Base-by-base conservation (phyloP, 2,329 filamentous ascomycete species). In the Botryosphaeria dothidea region DNA sequence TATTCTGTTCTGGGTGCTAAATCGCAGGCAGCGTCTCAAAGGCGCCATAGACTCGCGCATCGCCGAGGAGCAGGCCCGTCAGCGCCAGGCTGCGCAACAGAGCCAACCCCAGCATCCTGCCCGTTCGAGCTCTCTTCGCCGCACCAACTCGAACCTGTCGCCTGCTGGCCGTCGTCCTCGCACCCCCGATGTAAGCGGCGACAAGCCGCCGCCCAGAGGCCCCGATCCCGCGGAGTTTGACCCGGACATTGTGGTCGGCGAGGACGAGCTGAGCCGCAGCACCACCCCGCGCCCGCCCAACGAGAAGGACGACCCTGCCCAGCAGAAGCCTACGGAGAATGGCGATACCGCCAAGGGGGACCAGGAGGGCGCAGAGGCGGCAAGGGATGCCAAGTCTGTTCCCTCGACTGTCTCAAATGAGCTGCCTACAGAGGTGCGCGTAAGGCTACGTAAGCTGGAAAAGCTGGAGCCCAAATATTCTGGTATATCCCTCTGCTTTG, bases 181-280 rank as follows among this genome's bases (percentile, higher is more conserved):
- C 56, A 73, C 78, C 69, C 73, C 65, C 43, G 74, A 77, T 66
- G 13, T 60, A 13, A 67, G 65, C 63, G 71, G 68, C 61, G 70
- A 69, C 66, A 75, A 77, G 67, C 69, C 73, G 52, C 77, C 80
- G 3, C 87, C 89, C 34, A 84, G 83, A 71, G 83, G 83, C 45
- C 90, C 92, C 1, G 93, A 97, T 77, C 93, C 94, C 29, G 88
- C 91, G 38, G 91, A 97, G 66, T 96, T 96, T 71, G 92, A 96
- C 74, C 87, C 88, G 0, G 91, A 92, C 46, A 96, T 97, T 76
- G 88, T 92, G 15, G 89, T 97, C 70, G 93, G 94, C 65, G 93
- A 96, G 67, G 89, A 91, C 65, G 85, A 86, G 3, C 83, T 84
- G 2, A 90, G 86, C 69, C 84, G 88, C 65, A 80, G 85, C 34